Base-by-base conservation (phyloP, 306 rosid genomes). In the Cucurbita maxima region DNA sequence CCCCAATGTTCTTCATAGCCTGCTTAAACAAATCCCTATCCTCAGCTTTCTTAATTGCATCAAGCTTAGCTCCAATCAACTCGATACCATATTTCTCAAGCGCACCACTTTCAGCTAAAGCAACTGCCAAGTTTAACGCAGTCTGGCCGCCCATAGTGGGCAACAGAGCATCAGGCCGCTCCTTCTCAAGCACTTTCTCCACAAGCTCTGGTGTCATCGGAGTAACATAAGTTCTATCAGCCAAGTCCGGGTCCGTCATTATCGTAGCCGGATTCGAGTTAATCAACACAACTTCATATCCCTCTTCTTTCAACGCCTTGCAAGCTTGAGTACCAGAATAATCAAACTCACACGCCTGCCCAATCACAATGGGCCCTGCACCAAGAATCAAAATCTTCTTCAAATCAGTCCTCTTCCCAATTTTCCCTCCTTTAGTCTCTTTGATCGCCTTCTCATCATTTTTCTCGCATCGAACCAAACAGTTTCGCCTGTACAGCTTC, bases 81-180 rank as follows among this genome's bases (percentile, higher is more conserved):
- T 95, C 96, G 0, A 95, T 85, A 0, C 96, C 91, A 8, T 85
- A 91, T 51, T 84, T 88, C 0, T 86, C 90, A 6, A 91, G 77
- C 8, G 81, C 89, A n/a, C 97, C 99, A 20, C 89, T 87, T 67
- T 92, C 96, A 0, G 99, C 88, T 41, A 95, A 56, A 0, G 96
- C 91, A 6, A 91, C 96, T 0, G 97, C 99, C 1, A 95, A 82
- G 71, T 95, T 95, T 7, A 95, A 84, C 8, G 96, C 97, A 4
- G 99, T 95, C 79, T 95, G 97, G 55, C 99, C 99, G 1, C 97
- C 97, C 99, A 95, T 91, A 2, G 97, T 95, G 3, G 99, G 99
- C 67, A 91, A 76, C 34, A 95, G 84, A 5, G 96, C 99, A 54
- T 95, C 96, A 0, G 96, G 97, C 4, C 96, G 96, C 81, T 95